Percentiles rank a stretch among this genome's conserved stretches.
These are phyloP conservation scores for Trichoderma sp. DNA, from an alignment of 2,329 filamentous ascomycete species.

Conservation along the genomic window DNA sequence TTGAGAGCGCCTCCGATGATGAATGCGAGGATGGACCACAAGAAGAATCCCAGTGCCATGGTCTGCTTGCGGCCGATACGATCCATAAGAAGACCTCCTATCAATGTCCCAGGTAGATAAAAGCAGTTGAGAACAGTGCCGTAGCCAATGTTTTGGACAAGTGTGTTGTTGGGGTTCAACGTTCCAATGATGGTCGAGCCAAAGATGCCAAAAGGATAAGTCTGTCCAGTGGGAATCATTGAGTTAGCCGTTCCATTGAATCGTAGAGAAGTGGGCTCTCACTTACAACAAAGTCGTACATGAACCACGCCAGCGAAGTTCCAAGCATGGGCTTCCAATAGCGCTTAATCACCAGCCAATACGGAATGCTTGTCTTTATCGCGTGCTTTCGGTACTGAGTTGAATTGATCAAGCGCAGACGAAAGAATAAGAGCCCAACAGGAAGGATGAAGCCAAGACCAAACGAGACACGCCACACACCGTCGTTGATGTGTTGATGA, in stretches of 20 bases:
- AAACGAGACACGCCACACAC: constrained; percentile 47
- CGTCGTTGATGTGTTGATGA: constrained; percentile 38
- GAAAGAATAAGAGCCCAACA: constrained; percentile 56
- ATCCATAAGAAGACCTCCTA: constrained; percentile 45
- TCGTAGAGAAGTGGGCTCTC: background rate
- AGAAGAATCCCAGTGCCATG: constrained; percentile 31
- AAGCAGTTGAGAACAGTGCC: constrained; percentile 32
- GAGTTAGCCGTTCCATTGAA: too few species aligned
- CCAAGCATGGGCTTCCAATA: constrained; percentile 53
- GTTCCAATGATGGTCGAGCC: constrained; percentile 31
- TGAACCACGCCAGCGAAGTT: constrained; percentile 55
- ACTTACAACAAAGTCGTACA: constrained; percentile 36
- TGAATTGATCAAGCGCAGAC: constrained; percentile 53
- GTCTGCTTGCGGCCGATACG: constrained; percentile 40
- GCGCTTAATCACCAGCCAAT: constrained; percentile 31
- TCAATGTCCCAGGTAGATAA: constrained; percentile 33
- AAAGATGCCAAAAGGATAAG: constrained; percentile 33
- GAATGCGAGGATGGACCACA: constrained; percentile 45
- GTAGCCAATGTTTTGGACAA: constrained; percentile 31
- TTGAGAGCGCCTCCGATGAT: constrained; percentile 52
- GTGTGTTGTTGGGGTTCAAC: constrained; percentile 21
- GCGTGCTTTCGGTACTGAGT: constrained; percentile 41
- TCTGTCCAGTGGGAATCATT: constrained; percentile 21
- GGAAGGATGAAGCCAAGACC: constrained; percentile 29
- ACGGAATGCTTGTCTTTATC: constrained; percentile 33